Conservation (phyloP, 202 grass and related monocot genomes). For the Zizania palustris region DNA sequence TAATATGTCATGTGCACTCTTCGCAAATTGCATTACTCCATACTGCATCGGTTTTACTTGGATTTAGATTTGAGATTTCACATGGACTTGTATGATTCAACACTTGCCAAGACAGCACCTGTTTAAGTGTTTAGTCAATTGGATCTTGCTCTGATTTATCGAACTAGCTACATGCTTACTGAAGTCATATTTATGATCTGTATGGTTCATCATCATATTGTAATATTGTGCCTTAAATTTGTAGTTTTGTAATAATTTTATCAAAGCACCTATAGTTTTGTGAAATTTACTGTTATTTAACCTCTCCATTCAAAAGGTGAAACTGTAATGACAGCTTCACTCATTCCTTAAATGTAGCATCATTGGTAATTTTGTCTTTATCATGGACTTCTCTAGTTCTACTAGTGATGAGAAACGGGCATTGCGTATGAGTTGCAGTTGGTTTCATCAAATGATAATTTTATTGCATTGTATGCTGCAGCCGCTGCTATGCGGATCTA, state of each 20-base stretch:
- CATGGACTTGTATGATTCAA: neutral
- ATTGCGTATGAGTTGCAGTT: neutral
- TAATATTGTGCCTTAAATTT: no score
- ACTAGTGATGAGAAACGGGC: neutral
- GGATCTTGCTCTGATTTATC: neutral
- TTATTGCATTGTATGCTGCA: neutral
- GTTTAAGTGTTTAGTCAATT: neutral
- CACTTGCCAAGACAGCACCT: neutral
- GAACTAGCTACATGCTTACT: neutral
- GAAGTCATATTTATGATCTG: constrained; percentile 3
- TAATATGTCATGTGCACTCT: neutral
- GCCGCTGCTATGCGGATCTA: neutral
- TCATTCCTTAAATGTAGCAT: neutral
- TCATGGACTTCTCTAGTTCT: neutral
- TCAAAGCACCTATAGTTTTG: no score
- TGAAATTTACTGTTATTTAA: neutral
- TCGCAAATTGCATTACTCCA: neutral
- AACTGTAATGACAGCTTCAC: neutral
- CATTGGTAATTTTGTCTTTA: neutral
- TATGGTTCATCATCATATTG: neutral
- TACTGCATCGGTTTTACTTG: neutral
- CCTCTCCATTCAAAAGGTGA: constrained; percentile 14
- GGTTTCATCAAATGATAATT: neutral
- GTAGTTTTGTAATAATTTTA: no score
- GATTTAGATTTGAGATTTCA: neutral